Conservation (phyloP, 768 basidiomycete genomes). For the Auriscalpium vulgare region DNA sequence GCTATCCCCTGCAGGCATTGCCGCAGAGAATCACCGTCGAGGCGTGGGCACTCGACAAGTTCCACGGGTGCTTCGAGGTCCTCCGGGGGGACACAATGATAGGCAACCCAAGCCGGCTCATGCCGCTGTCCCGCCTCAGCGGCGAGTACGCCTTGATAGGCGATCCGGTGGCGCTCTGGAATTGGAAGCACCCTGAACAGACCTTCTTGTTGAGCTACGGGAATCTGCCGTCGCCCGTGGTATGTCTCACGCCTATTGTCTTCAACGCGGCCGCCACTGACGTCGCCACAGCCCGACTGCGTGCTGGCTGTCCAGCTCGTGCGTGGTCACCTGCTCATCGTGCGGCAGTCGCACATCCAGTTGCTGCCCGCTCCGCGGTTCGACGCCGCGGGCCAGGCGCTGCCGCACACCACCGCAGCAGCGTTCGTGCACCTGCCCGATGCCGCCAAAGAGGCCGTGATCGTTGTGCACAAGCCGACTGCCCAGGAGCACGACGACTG, state of each 20-base stretch:
- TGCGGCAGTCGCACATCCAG: constrained; percentile 21
- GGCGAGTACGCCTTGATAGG: constrained; percentile 13
- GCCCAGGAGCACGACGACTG: constrained; percentile 19
- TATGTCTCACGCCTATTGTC: neutral
- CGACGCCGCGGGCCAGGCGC: constrained; percentile 4
- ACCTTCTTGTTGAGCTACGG: constrained; percentile 11
- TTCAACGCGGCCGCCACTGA: neutral
- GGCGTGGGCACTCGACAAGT: constrained; percentile 23
- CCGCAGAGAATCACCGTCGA: constrained; percentile 9
- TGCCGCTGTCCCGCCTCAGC: constrained; percentile 7
- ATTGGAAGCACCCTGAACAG: constrained; percentile 8
- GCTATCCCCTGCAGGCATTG: neutral
- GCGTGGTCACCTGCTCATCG: constrained; percentile 21
- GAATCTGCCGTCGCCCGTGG: constrained; percentile 11
- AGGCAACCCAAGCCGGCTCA: neutral
- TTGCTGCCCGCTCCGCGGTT: constrained; percentile 16
- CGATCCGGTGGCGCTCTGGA: constrained; percentile 14
- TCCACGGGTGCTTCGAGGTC: constrained; percentile 22
- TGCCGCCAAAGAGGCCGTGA: constrained; percentile 20
- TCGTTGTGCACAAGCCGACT: constrained; percentile 17
- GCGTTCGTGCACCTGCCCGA: constrained; percentile 16
- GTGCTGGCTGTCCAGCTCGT: constrained; percentile 22
- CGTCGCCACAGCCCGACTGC: constrained; percentile 9
- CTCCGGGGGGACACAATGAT: constrained; percentile 2
- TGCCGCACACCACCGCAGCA: constrained; percentile 1